These are phyloP conservation scores for Kazachstania psychrophila DNA, from an alignment of 805 yeast species.

Conservation along the genomic window DNA sequence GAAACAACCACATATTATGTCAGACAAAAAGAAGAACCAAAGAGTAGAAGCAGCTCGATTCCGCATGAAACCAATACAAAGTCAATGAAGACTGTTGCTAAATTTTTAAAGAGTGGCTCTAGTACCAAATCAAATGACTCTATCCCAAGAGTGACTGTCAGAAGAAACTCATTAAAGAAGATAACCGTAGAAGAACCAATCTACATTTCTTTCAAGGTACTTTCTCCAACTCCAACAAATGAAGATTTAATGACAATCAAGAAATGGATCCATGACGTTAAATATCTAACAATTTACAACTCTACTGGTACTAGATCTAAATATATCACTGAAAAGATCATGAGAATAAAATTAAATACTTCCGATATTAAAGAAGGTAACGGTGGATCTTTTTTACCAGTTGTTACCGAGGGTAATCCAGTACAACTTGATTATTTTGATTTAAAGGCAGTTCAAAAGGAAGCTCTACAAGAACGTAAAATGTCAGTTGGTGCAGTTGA, in stretches of 20 bases:
- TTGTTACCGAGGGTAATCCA: background rate
- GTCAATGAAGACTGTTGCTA: background rate
- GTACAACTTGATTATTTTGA: background rate
- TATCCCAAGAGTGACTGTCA: conserved; percentile 16
- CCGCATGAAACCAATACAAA: background rate
- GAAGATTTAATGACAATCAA: conserved; percentile 33
- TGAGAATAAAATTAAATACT: background rate
- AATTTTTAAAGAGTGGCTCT: background rate
- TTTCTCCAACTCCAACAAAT: conserved; percentile 32
- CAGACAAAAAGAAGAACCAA: background rate
- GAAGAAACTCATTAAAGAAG: conserved; percentile 14
- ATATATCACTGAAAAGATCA: conserved; percentile 20
- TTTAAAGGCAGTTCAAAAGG: background rate
- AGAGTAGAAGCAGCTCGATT: background rate
- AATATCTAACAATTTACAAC: conserved; percentile 40
- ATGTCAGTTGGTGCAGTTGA: background rate
- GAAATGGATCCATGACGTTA: conserved; percentile 47
- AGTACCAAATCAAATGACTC: background rate
- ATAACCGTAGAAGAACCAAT: background rate
- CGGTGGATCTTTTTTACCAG: background rate
- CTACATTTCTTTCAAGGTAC: background rate
- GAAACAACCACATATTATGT: background rate
- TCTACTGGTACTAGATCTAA: conserved; percentile 41
- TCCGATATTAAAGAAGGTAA: no score
- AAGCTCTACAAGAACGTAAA: background rate